phyloP scores from a whole-genome alignment of 2,329 filamentous ascomycete species.

The Exophiala spinifera region DNA sequence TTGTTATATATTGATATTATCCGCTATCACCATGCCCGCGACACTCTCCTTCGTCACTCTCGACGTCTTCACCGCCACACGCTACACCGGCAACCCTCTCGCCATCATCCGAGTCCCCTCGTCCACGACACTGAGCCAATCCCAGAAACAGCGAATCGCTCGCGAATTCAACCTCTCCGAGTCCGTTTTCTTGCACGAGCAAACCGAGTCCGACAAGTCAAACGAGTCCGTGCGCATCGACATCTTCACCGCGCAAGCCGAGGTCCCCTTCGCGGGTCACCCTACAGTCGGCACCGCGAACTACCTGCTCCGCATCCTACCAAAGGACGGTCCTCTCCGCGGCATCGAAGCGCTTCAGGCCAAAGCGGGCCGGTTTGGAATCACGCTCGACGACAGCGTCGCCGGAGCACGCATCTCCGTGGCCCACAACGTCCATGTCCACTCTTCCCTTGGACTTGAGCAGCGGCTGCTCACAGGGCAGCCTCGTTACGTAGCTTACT shows the following conservation, averaged over 20 bases:
- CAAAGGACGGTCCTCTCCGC: neutral
- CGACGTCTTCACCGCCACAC: constrained; percentile 43
- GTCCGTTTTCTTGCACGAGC: constrained; percentile 53
- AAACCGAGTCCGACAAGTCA: constrained; percentile 23
- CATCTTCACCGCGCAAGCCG: constrained; percentile 52
- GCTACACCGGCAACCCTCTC: constrained; percentile 53
- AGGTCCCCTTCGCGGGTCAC: constrained; percentile 58
- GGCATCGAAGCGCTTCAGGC: constrained; percentile 12
- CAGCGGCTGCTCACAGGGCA: constrained; percentile 26
- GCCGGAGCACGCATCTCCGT: constrained; percentile 33
- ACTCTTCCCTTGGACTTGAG: too few species aligned
- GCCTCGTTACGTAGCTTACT: constrained; percentile 1
- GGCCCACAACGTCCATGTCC: constrained; percentile 38
- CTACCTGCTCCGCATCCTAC: constrained; percentile 38
- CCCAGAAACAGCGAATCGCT: constrained; percentile 53
- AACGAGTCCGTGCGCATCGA: constrained; percentile 43
- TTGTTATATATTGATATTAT: too few species aligned
- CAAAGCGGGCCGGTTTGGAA: constrained; percentile 15
- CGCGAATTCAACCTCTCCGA: constrained; percentile 59
- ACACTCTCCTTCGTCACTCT: constrained; percentile 37
- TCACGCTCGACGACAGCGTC: constrained; percentile 5
- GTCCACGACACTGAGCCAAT: constrained; percentile 38
- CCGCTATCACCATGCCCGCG: neutral
- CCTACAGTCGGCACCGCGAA: constrained; percentile 56
- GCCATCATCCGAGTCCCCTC: constrained; percentile 52